Conservation (phyloP, 768 basidiomycete genomes). For the Paxillus ammoniavirescens region DNA sequence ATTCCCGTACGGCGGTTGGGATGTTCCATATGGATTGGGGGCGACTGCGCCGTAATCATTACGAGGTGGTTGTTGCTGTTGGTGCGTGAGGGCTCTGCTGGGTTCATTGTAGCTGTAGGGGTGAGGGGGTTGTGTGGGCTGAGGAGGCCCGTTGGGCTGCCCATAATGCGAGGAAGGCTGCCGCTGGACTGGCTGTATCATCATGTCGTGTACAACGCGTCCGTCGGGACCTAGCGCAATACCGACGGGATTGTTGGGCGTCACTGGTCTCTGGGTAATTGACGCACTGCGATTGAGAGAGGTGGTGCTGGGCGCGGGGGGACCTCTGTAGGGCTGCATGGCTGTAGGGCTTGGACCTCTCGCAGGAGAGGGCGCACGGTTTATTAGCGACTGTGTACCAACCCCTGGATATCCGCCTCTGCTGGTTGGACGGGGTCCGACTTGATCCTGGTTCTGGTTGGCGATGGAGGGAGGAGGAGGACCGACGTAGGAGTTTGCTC, state of each 20-base stretch:
- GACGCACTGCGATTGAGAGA: conserved; percentile 17
- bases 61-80: conserved; percentile 32
- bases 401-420: conserved; percentile 76
- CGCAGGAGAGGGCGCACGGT: conserved; percentile 63
- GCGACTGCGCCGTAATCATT: conserved; percentile 18
- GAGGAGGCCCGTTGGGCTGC: conserved; percentile 5
- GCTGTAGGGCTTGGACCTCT: conserved; percentile 20
- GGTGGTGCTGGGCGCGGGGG: neutral
- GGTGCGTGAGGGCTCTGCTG: conserved; percentile 32
- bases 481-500: conserved; percentile 47
- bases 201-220: conserved; percentile 75
- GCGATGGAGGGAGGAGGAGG: conserved; percentile 22
- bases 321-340: conserved; percentile 12
- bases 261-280: conserved; percentile 46
- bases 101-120: conserved; percentile 21
- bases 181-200: conserved; percentile 42
- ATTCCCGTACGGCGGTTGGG: conserved; percentile 8
- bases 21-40: conserved; percentile 9
- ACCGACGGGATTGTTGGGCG: conserved; percentile 77
- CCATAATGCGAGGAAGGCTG: conserved; percentile 11
- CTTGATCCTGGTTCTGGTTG: conserved; percentile 30
- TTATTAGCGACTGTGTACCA: conserved; percentile 67
- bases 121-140: conserved; percentile 14
- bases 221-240: conserved; percentile 82
- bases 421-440: conserved; percentile 52